Base-by-base conservation (phyloP, 1,284 basidiomycete genomes). In the Ceratobasidium papillatum region DNA sequence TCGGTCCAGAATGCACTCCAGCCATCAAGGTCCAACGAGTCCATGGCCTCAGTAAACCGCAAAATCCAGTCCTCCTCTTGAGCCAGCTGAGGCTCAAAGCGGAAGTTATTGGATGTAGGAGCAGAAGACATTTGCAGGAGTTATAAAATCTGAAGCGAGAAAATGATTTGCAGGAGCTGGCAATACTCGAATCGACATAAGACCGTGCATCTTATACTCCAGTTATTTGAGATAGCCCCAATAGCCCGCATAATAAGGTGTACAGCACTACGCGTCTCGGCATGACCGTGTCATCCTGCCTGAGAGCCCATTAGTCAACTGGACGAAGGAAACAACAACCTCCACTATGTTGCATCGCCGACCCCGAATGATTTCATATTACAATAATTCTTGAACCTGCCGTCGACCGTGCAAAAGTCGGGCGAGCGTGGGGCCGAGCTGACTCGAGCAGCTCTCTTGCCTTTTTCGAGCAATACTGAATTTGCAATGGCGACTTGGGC, bases 1-100 rank as follows among this genome's bases (percentile, higher is more conserved):
- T 58, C 27, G 9, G 25, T 38, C 68, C 68, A 71, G 36, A 27
- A 71, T 12, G 38, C 22, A 5, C 56, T 54, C 68, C 68, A 71
- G 19, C 41, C 38, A 7, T 38, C 27, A 41, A 54, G 61, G 43
- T 71, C 56, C 56, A 71, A 25, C 43, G 68, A 45, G 30, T 71
- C 68, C 32, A 41, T 30, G 34, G 54, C 68, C 19, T 59, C 34
- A 0, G 36, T 71, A 19, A 71, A 71, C 54, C 56, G 54, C 8
- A 30, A 5, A 32, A 71, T 12, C 68, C 68, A 71, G 5, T 56
- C 54, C 30, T 38, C 25, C 25, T 71, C 68, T 11, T 43, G 8
- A 4, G n/a, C 38, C 14, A 71, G 8, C 2, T 25, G 59, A 41
- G 59, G 59, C 17, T 43, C 59, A 41, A 61, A 61, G 34, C 38